Evolutionary conservation across 2,329 filamentous ascomycete genomes (phyloP).

Genomic region (Gremmenia infestans): DNA sequence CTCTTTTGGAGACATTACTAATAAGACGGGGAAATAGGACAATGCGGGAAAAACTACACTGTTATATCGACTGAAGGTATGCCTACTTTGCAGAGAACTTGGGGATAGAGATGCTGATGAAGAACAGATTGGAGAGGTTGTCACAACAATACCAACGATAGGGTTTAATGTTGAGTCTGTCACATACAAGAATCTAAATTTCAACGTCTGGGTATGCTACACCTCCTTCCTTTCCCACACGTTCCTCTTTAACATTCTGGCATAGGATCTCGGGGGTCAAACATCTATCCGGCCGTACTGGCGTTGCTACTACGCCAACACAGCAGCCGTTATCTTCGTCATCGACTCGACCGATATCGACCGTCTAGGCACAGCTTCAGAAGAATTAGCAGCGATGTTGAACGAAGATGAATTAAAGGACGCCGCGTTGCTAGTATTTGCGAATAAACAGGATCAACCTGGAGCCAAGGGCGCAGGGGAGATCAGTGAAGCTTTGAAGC

Average conservation of each 20-base stretch:
- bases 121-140: slow-evolving; percentile 87
- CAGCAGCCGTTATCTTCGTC: slow-evolving; percentile 96
- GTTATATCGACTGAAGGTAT: slow-evolving; percentile 90
- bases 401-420: slow-evolving; percentile 96
- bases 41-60: slow-evolving; percentile 98
- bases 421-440: slow-evolving; percentile 87
- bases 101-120: slow-evolving; percentile 10
- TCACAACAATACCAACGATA: slow-evolving; percentile 98
- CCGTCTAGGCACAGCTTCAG: slow-evolving; percentile 82
- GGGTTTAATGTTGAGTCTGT: slow-evolving; percentile 99
- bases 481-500: slow-evolving; percentile 85
- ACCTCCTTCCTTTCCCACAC: not conserved
- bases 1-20: slow-evolving; percentile 3
- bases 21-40: slow-evolving; percentile 54
- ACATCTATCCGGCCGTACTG: slow-evolving; percentile 99
- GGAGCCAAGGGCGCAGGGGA: slow-evolving; percentile 95
- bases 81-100: not conserved
- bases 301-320: slow-evolving; percentile 99
- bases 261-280: slow-evolving; percentile 82
- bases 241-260: not conserved
- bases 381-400: slow-evolving; percentile 91
- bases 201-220: slow-evolving; percentile 87
- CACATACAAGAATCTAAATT: slow-evolving; percentile 96
- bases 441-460: slow-evolving; percentile 98
- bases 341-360: slow-evolving; percentile 98